Evolutionary conservation across 2,329 filamentous ascomycete species (phyloP).

Genomic region (Lasiodiplodia citricola): DNA sequence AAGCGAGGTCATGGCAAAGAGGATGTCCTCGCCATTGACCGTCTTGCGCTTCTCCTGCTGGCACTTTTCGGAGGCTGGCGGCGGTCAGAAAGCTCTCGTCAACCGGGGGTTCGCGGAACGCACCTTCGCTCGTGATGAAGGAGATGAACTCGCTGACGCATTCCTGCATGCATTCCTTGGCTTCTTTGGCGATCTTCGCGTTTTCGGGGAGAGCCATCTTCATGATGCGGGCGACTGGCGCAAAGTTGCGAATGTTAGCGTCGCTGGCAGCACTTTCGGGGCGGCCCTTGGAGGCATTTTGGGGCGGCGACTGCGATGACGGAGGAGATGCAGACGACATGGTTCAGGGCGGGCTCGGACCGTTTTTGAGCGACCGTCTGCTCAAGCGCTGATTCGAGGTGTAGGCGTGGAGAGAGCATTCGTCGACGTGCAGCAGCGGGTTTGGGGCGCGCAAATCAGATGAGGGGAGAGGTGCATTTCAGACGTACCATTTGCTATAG

Average conservation of each 20-base stretch:
- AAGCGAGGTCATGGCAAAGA: conserved; percentile 98
- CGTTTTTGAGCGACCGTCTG: conserved; percentile 34
- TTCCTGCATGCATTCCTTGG: conserved; percentile 99
- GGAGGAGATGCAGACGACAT: conserved; percentile 53
- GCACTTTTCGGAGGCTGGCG: conserved; percentile 92
- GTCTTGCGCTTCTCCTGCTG: conserved; percentile 99
- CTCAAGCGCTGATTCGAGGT: conserved; percentile 51
- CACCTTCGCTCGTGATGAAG: conserved; percentile 99
- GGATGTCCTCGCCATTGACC: conserved; percentile 96
- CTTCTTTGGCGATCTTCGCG: conserved; percentile 98
- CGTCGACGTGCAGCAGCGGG: conserved; percentile 44
- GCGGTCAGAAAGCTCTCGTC: conserved; percentile 30
- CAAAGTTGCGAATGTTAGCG: conserved; percentile 94
- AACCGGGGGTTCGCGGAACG: background rate
- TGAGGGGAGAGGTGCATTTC: conserved; percentile 35
- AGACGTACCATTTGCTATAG: conserved; percentile 99
- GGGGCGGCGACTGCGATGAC: conserved; percentile 43
- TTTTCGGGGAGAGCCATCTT: conserved; percentile 97
- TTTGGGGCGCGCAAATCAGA: conserved; percentile 46
- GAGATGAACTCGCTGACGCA: conserved; percentile 99
- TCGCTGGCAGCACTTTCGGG: conserved; percentile 61
- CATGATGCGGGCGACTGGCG: conserved; percentile 98
- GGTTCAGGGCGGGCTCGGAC: conserved; percentile 47
- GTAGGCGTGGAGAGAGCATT: conserved; percentile 53
- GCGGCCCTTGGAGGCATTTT: conserved; percentile 35